Evolutionary conservation across 495 filamentous ascomycete genomes (phyloP).

Genomic region (Hyaloscypha hepaticicola): DNA sequence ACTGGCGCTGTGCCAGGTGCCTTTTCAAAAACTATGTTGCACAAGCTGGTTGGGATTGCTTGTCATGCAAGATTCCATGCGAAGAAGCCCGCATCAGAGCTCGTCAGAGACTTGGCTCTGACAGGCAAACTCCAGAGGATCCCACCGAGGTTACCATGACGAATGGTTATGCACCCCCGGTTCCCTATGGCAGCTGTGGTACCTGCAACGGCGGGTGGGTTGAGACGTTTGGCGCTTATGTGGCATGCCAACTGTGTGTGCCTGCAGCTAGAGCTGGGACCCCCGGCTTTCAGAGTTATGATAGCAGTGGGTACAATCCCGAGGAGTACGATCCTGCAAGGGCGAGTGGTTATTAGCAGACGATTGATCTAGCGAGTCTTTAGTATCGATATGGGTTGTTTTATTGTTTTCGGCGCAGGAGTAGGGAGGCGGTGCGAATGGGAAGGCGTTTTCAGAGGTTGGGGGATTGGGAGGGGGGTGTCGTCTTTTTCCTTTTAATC

Average conservation of each 20-base stretch:
- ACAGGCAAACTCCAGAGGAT: background rate
- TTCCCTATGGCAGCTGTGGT: background rate
- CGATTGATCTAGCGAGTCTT: no score
- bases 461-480: background rate
- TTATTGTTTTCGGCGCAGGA: slow-evolving; percentile 16
- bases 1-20: slow-evolving; percentile 51
- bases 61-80: slow-evolving; percentile 40
- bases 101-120: background rate
- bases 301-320: no score
- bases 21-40: slow-evolving; percentile 38
- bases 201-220: background rate
- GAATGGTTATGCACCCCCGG: background rate
- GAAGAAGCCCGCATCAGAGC: slow-evolving; percentile 18
- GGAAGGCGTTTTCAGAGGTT: slow-evolving; percentile 2
- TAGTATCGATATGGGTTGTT: background rate
- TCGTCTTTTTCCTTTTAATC: slow-evolving; percentile 33
- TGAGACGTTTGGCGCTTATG: background rate
- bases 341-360: no score
- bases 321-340: no score
- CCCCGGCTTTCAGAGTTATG: no score
- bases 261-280: no score
- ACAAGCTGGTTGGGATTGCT: slow-evolving; percentile 40
- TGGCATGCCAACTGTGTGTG: no score
- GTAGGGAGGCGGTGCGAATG: slow-evolving; percentile 17
- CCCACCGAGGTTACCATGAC: background rate